Evolutionary conservation across 2,329 filamentous ascomycete species (phyloP), one percentile per base, ranked within the genome.

Genomic region (Neonectria ditissima): DNA sequence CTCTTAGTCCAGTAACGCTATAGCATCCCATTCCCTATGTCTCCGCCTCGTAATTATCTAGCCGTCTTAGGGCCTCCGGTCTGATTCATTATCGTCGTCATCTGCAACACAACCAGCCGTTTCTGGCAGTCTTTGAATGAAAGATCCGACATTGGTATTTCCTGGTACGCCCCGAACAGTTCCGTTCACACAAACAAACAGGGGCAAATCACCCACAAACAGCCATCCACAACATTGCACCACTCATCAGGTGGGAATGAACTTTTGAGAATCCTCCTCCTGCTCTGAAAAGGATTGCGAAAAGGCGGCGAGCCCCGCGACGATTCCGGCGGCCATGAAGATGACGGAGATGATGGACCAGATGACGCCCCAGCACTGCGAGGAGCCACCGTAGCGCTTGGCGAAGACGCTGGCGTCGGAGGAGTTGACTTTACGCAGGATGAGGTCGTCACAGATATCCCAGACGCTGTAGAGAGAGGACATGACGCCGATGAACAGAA

Each of bases 401-500:
- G 92, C 91, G 71, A 94, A 94, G 30, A 93, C 90, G 69, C 89
- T 92, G 6, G 92, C 91, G 74, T 95, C 92, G 5, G 91, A 93
- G 22, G 85, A 88, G 77, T 94, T 94, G 55, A 94, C 91, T 79
- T 94, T 94, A 62, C 92, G 86, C 5, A 94, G 80, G 69, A 95
- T 93, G 32, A 94, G 82, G 70, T 95, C 92, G 74, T 95, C 92
- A 77, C 91, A 94, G 69, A 94, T 94, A 81, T 94, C 92, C 92
- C 92, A 94, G 5, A 92, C 91, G 68, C 89, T 92, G 78, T 94
- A 94, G 1, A 94, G 84, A 2, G 88, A 90, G 7, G 88, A 91
- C 92, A 94, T 94, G 70, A 94, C 91, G 44, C 92, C 92, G 65
- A 94, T 93, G 73, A 94, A 94, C 28, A 94, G 84, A 55, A 92